A percentile compares a stretch with the other conserved stretches of the same genome.
phyloP scores from a whole-genome alignment of 352 stramenopile genomes.

The Pythium volutum region DNA sequence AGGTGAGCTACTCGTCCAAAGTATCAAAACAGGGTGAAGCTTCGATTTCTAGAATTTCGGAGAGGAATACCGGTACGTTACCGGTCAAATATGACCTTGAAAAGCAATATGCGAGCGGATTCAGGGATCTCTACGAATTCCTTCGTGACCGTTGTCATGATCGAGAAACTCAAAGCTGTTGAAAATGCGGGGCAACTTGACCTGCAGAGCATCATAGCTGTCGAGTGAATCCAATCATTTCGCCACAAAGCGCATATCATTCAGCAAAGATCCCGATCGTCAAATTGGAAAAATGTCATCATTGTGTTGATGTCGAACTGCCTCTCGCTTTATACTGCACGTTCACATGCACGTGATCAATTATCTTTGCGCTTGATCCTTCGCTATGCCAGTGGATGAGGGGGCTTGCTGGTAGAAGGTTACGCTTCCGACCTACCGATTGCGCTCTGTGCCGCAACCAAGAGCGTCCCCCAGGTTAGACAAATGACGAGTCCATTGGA shows the following conservation, averaged over 20 bases:
- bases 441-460: neutral
- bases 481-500: no score
- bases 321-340: neutral
- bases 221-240: neutral
- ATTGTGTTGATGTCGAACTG: neutral
- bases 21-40: constrained; percentile 17
- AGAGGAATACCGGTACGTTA: neutral
- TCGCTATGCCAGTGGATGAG: neutral
- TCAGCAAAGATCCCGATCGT: neutral
- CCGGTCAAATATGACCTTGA: neutral
- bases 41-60: constrained; percentile 25
- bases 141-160: neutral
- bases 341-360: neutral
- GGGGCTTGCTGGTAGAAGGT: neutral
- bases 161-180: neutral
- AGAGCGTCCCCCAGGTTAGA: no score
- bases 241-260: neutral
- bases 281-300: neutral
- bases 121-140: neutral
- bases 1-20: neutral
- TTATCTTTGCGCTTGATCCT: neutral
- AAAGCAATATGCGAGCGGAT: neutral
- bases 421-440: constrained; percentile 5
- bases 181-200: neutral
- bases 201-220: neutral